Conservation (phyloP, 148 eudicot genomes). For the Vaccinium corymbosum region DNA sequence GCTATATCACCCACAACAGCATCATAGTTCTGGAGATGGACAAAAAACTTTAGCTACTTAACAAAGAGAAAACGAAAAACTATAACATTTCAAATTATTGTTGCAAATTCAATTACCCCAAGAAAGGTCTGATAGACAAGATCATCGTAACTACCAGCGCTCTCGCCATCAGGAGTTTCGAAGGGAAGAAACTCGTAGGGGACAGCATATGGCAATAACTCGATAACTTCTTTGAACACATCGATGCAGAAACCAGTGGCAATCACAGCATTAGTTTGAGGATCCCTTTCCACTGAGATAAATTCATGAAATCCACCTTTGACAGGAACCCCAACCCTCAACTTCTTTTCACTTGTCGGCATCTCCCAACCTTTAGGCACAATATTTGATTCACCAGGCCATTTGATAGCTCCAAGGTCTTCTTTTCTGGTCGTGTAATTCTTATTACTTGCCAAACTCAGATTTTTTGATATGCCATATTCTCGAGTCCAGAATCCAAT, state of each 20-base stretch:
- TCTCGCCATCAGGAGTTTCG: conserved; percentile 15
- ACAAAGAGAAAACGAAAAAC: background rate
- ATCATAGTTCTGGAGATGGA: conserved; percentile 40
- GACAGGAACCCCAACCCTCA: conserved; percentile 45
- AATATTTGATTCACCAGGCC: conserved; percentile 52
- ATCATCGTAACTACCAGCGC: conserved; percentile 31
- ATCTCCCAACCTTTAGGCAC: conserved; percentile 66
- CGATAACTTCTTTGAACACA: conserved; percentile 42
- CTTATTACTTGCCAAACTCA: conserved; percentile 1
- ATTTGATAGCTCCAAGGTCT: conserved; percentile 35
- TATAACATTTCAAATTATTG: background rate
- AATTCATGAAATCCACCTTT: conserved; percentile 31
- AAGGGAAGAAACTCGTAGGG: conserved; percentile 31
- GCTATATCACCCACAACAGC: conserved; percentile 62
- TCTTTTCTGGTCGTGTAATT: conserved; percentile 21
- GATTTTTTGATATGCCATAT: conserved; percentile 33
- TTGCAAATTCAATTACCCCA: conserved; percentile 24
- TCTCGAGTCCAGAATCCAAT: conserved; percentile 56
- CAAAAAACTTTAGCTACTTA: background rate
- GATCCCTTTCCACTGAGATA: conserved; percentile 29
- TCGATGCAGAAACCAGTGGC: conserved; percentile 52
- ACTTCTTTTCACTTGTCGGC: conserved; percentile 28
- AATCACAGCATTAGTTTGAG: conserved; percentile 6
- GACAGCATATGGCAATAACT: conserved; percentile 27
- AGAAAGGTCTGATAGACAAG: conserved; percentile 34